These are phyloP conservation scores for Zygoascus biomembranicola DNA, from an alignment of 805 yeast species.

Conservation along the genomic window DNA sequence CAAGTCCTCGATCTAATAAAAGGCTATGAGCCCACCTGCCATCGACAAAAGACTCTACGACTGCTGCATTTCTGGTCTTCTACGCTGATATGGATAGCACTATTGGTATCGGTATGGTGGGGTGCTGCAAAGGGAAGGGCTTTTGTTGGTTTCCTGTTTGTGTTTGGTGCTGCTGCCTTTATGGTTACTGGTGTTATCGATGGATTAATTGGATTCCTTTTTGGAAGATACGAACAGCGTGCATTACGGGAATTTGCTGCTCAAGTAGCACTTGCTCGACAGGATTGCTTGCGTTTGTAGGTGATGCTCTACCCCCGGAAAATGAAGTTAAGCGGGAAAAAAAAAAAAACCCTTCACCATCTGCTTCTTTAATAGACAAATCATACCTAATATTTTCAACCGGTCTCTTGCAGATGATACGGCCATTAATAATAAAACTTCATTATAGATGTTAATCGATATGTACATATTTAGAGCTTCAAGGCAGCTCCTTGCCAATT, in stretches of 20 bases:
- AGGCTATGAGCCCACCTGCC: conserved; percentile 44
- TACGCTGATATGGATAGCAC: conserved; percentile 41
- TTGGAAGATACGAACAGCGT: conserved; percentile 73
- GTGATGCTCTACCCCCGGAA: background rate
- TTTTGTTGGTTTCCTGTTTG: conserved; percentile 63
- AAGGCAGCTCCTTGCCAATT: conserved; percentile 38
- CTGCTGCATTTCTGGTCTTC: conserved; percentile 54
- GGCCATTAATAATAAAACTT: background rate
- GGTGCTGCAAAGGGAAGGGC: conserved; percentile 42
- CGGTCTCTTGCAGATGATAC: background rate
- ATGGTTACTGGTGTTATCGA: conserved; percentile 61
- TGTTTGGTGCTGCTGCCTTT: conserved; percentile 46
- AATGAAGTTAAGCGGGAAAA: too few species aligned
- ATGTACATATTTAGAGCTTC: background rate
- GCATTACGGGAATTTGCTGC: conserved; percentile 66
- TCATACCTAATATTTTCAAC: background rate
- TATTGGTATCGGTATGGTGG: conserved; percentile 50
- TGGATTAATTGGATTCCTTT: conserved; percentile 70
- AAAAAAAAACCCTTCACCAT: too few species aligned
- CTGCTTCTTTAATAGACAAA: too few species aligned
- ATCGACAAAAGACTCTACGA: conserved; percentile 60
- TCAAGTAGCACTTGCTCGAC: conserved; percentile 43
- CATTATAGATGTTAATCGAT: background rate
- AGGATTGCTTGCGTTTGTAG: background rate
- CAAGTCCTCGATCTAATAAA: conserved; percentile 42